Percentiles rank a stretch among this genome's conserved stretches.
These are phyloP conservation scores for Amanita inopinata DNA, from an alignment of 768 basidiomycete genomes.

Conservation along the genomic window DNA sequence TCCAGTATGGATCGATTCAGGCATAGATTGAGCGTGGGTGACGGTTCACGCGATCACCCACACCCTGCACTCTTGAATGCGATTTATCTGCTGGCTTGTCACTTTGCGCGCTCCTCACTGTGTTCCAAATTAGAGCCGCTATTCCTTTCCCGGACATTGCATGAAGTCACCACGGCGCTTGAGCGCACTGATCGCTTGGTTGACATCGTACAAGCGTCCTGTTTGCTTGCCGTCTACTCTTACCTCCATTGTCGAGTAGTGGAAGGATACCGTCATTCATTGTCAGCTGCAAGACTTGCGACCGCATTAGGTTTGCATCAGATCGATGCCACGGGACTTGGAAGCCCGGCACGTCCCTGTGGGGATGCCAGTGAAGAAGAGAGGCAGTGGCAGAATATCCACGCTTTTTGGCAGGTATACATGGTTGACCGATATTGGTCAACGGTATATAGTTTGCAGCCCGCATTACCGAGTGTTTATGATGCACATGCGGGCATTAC, in stretches of 20 bases:
- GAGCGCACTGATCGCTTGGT: conserved; percentile 45
- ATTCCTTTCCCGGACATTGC: conserved; percentile 39
- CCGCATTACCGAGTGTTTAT: conserved; percentile 42
- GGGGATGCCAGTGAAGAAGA: conserved; percentile 24
- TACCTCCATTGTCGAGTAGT: conserved; percentile 45
- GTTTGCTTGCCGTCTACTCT: conserved; percentile 50
- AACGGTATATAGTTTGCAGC: conserved; percentile 42
- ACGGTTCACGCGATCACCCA: conserved; percentile 20
- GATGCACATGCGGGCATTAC: conserved; percentile 36
- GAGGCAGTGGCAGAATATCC: conserved; percentile 38
- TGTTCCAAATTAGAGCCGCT: conserved; percentile 34
- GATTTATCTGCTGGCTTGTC: conserved; percentile 51
- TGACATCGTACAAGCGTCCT: conserved; percentile 51
- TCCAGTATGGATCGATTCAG: conserved; percentile 36
- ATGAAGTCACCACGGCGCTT: conserved; percentile 43
- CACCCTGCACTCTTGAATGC: conserved; percentile 54
- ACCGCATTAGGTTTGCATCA: conserved; percentile 51
- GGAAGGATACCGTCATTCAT: conserved; percentile 54
- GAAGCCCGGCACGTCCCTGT: background rate
- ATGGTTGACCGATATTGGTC: conserved; percentile 55
- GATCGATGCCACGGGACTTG: conserved; percentile 17
- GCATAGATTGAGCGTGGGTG: conserved; percentile 18
- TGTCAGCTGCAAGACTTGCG: conserved; percentile 52
- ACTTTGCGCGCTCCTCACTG: conserved; percentile 35
- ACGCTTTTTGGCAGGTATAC: conserved; percentile 55